Percentiles rank a stretch among this genome's conserved stretches.
These are phyloP conservation scores for Verticillium zaregamsianum DNA, from an alignment of 2,329 filamentous ascomycete genomes.

Conservation along the genomic window DNA sequence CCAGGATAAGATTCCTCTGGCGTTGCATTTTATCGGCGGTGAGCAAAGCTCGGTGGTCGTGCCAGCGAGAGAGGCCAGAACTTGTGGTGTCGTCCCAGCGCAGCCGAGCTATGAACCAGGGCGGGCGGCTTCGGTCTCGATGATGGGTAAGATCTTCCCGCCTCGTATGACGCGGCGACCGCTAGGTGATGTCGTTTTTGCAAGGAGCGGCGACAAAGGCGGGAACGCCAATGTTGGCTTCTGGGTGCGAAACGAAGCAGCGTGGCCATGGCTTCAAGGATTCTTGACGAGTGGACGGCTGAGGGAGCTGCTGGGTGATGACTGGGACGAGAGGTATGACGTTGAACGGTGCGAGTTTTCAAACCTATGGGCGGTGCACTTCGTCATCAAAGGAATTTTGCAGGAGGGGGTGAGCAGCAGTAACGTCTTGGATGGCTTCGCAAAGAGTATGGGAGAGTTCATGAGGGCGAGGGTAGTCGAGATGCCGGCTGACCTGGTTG, in stretches of 20 bases:
- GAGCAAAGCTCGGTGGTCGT: constrained; percentile 1
- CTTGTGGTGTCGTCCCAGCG: neutral
- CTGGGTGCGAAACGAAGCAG: constrained; percentile 28
- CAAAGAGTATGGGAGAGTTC: constrained; percentile 49
- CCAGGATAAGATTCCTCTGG: constrained; percentile 10
- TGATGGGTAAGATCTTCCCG: neutral
- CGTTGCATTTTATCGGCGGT: constrained; percentile 15
- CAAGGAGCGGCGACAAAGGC: constrained; percentile 27
- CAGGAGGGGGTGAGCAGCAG: constrained; percentile 41
- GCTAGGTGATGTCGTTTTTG: constrained; percentile 25
- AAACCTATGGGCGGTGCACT: constrained; percentile 36
- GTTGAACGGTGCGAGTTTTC: constrained; percentile 43
- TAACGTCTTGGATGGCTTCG: constrained; percentile 42
- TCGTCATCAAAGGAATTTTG: constrained; percentile 40
- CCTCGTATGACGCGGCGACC: constrained; percentile 13
- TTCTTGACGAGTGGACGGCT: constrained; percentile 32
- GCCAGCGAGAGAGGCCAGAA: neutral
- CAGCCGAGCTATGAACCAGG: neutral
- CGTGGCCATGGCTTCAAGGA: constrained; percentile 35
- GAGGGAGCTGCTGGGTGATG: constrained; percentile 35
- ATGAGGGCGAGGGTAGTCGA: constrained; percentile 26
- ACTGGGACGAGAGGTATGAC: constrained; percentile 33
- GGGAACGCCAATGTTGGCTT: constrained; percentile 29
- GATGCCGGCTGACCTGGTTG: constrained; percentile 19
- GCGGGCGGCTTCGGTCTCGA: neutral